These are phyloP conservation scores for Talaromyces marneffei DNA, from an alignment of 2,329 filamentous ascomycete genomes.

Conservation along the genomic window DNA sequence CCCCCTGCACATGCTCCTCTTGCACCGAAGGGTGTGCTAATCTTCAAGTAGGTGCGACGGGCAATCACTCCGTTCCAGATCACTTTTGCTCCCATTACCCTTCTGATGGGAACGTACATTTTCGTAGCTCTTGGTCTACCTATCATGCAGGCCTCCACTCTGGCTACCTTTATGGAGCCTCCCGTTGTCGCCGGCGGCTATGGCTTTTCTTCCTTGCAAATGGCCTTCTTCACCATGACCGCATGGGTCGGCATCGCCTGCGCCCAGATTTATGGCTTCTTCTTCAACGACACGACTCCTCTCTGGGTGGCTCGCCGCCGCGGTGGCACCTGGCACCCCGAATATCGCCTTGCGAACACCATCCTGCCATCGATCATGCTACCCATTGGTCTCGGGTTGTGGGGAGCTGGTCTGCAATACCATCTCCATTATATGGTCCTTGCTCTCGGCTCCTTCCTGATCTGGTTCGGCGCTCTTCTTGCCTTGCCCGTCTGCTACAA, in stretches of 20 bases:
- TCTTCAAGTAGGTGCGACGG: neutral
- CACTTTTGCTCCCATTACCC: constrained; percentile 23
- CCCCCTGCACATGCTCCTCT: too few species aligned
- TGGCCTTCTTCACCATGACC: constrained; percentile 23
- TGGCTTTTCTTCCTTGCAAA: constrained; percentile 17
- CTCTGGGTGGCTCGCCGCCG: constrained; percentile 17
- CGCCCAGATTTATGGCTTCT: constrained; percentile 20
- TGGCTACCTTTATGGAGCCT: constrained; percentile 16
- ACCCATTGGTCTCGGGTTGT: constrained; percentile 8
- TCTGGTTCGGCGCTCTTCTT: constrained; percentile 10
- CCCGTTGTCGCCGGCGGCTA: constrained; percentile 19
- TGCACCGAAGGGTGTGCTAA: neutral
- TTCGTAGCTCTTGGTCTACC: constrained; percentile 24
- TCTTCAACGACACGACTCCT: constrained; percentile 19
- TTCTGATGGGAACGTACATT: constrained; percentile 29
- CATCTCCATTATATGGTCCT: constrained; percentile 12
- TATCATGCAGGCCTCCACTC: constrained; percentile 20
- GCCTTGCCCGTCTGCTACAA: constrained; percentile 8
- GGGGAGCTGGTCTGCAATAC: constrained; percentile 8
- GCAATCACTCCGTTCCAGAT: constrained; percentile 17
- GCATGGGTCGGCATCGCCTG: constrained; percentile 17
- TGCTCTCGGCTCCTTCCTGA: constrained; percentile 6
- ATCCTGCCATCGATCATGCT: constrained; percentile 7
- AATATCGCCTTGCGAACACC: constrained; percentile 30
- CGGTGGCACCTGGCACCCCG: constrained; percentile 34